Conservation (phyloP, 176 grass and related monocot species). For the Poa annua region DNA sequence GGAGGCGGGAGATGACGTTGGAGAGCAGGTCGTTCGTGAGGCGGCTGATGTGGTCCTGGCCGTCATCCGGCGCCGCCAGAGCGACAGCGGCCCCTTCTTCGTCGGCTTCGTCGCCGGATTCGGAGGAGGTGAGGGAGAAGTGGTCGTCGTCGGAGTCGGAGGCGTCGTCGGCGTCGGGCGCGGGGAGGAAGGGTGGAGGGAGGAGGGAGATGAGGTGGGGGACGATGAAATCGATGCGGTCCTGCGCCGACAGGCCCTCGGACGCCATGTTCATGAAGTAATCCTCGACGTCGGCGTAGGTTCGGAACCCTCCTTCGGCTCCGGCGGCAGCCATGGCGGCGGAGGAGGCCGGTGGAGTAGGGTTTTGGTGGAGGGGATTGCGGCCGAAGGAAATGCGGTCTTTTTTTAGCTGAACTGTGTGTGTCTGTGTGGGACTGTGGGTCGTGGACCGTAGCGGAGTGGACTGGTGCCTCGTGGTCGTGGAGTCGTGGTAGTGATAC, state of each 20-base stretch:
- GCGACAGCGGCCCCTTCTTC: not conserved
- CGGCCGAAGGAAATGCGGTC: not conserved
- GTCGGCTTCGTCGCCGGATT: not conserved
- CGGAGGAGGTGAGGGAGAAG: constrained; percentile 28
- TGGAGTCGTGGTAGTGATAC: too few relatives aligned
- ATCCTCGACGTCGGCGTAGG: not conserved
- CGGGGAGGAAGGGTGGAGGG: not conserved
- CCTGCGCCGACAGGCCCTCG: constrained; percentile 9
- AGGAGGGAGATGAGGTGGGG: constrained; percentile 3
- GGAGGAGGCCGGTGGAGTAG: constrained; percentile 2
- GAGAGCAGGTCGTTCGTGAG: not conserved
- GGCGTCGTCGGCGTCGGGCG: not conserved
- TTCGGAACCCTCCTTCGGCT: not conserved
- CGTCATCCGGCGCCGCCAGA: constrained; percentile 18
- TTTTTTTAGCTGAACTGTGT: not conserved
- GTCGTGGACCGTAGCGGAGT: too few relatives aligned
- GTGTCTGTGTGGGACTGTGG: too few relatives aligned
- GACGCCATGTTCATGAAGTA: not conserved
- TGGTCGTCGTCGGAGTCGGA: not conserved
- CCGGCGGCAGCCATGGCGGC: constrained; percentile 1
- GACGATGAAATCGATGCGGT: not conserved
- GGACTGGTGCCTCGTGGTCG: too few relatives aligned
- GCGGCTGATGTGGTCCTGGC: constrained; percentile 27
- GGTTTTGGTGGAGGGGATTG: constrained; percentile 1
- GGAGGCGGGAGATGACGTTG: constrained; percentile 11